Percentiles rank a stretch among this genome's conserved stretches.
These are phyloP conservation scores for Malus sieversii DNA, from an alignment of 306 rosid genomes.

Conservation along the genomic window DNA sequence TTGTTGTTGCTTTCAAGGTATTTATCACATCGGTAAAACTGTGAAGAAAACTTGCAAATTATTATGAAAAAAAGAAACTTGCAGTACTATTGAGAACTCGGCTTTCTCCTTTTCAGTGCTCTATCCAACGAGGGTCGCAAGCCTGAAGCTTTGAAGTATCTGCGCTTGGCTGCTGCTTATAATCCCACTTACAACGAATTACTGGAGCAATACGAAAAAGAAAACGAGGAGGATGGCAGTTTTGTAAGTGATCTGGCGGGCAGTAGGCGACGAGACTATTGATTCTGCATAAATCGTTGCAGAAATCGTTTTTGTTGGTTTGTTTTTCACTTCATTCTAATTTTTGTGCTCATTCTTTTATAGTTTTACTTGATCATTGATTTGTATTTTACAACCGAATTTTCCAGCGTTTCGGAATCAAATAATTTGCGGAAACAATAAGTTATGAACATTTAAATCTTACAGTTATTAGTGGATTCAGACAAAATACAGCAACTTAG, in stretches of 20 bases:
- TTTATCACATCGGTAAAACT: not conserved
- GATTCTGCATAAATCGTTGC: conserved; percentile 10
- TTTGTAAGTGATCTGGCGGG: conserved; percentile 49
- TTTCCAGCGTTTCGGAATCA: not conserved
- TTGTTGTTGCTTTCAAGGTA: conserved; percentile 71
- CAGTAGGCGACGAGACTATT: conserved; percentile 60
- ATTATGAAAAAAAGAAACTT: not conserved
- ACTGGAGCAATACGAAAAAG: conserved; percentile 66
- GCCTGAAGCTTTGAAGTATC: conserved; percentile 67
- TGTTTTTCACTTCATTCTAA: not conserved
- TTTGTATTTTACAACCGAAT: not conserved
- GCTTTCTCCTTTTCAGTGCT: conserved; percentile 43
- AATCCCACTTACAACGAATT: conserved; percentile 51
- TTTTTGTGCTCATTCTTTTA: not conserved
- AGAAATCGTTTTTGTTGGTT: not conserved
- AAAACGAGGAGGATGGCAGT: conserved; percentile 39
- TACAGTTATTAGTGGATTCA: too few relatives aligned
- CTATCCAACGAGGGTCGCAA: conserved; percentile 57
- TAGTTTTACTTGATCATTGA: not conserved
- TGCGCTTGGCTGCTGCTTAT: conserved; percentile 67
- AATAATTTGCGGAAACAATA: not conserved
- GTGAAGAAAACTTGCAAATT: not conserved
- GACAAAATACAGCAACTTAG: too few relatives aligned
- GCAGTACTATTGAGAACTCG: not conserved
- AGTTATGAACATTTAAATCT: too few relatives aligned